A percentile compares a stretch with the other conserved stretches of the same genome.
Conservation (phyloP, 2,329 filamentous ascomycete species). For the Thermothelomyces thermophilus region DNA sequence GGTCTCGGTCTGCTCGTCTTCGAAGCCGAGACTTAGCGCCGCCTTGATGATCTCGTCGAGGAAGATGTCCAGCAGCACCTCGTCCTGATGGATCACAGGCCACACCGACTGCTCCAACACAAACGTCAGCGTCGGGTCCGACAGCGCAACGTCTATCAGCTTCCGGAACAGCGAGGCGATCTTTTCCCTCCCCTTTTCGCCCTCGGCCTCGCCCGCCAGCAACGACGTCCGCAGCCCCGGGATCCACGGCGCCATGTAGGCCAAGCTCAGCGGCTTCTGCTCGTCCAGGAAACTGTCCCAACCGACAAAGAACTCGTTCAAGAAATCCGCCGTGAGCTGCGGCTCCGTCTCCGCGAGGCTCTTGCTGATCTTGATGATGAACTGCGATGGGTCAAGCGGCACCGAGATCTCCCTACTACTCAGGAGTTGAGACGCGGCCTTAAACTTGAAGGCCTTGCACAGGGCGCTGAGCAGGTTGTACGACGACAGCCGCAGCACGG, state of each 20-base stretch:
- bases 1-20: constrained; percentile 53
- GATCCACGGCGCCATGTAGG: constrained; percentile 66
- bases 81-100: constrained; percentile 58
- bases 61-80: constrained; percentile 59
- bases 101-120: constrained; percentile 60
- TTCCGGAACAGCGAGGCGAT: constrained; percentile 58
- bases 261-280: constrained; percentile 59
- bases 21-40: constrained; percentile 50
- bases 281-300: constrained; percentile 65
- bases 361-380: constrained; percentile 60
- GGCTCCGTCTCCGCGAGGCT: constrained; percentile 57
- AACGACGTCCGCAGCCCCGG: constrained; percentile 54
- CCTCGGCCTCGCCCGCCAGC: constrained; percentile 52
- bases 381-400: constrained; percentile 55
- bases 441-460: constrained; percentile 62
- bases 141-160: constrained; percentile 57
- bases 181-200: constrained; percentile 60
- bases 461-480: constrained; percentile 63
- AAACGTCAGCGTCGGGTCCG: constrained; percentile 52
- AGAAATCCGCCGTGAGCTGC: constrained; percentile 60
- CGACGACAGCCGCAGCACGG: constrained; percentile 53
- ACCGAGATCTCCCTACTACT: constrained; percentile 59
- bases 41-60: constrained; percentile 60
- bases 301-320: constrained; percentile 67
- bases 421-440: constrained; percentile 53